A percentile compares a stretch with the other conserved stretches of the same genome.
Conservation (phyloP, 1,284 basidiomycete genomes). For the Heterobasidion annosum region DNA sequence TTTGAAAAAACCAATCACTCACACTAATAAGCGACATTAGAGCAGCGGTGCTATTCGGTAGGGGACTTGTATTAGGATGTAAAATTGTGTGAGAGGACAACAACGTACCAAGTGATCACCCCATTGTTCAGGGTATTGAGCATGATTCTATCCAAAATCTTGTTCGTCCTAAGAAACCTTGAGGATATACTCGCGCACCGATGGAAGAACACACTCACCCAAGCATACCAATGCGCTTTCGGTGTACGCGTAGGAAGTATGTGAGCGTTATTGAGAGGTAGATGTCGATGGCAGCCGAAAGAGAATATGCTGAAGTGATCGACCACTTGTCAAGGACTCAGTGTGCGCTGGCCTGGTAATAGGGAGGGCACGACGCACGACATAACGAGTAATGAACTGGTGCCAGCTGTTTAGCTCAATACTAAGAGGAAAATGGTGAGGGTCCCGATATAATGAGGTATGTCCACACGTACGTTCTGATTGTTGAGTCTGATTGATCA, state of each 20-base stretch:
- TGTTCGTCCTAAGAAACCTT: neutral
- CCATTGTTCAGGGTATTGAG: neutral
- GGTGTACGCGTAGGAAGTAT: neutral
- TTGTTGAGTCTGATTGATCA: neutral
- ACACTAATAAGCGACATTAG: constrained; percentile 1
- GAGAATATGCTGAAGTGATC: neutral
- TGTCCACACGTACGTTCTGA: neutral
- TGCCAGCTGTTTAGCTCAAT: neutral
- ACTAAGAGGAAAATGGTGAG: neutral
- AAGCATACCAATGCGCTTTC: neutral
- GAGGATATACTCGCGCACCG: neutral
- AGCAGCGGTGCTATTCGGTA: neutral
- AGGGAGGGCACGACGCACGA: neutral
- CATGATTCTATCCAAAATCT: neutral
- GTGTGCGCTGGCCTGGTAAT: no score
- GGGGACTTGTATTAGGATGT: neutral
- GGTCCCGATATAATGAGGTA: neutral
- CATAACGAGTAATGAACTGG: neutral
- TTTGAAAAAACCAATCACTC: neutral
- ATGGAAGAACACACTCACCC: neutral
- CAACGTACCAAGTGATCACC: neutral
- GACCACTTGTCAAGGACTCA: neutral
- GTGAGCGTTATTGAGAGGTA: neutral
- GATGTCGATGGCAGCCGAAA: neutral
- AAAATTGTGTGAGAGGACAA: neutral